phyloP scores from a whole-genome alignment of 768 basidiomycete species.

The Amanita pseudoporphyria region DNA sequence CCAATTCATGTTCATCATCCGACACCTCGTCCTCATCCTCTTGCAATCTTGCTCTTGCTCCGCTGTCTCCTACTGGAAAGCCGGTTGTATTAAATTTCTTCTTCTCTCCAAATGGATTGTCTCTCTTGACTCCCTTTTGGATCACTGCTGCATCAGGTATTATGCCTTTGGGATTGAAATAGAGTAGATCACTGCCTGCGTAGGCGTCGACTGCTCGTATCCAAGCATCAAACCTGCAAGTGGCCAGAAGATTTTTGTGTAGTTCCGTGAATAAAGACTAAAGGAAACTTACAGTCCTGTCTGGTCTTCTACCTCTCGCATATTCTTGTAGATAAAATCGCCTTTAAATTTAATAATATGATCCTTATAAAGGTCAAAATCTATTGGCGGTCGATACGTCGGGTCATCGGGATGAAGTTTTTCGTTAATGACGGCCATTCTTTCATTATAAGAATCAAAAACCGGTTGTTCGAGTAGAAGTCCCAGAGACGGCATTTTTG shows the following conservation, averaged over 20 bases:
- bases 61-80: slow-evolving; percentile 25
- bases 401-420: slow-evolving; percentile 42
- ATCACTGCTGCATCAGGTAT: slow-evolving; percentile 67
- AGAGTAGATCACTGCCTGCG: slow-evolving; percentile 66
- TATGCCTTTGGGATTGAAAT: slow-evolving; percentile 66
- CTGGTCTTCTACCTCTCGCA: slow-evolving; percentile 77
- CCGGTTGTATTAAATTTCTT: slow-evolving; percentile 58
- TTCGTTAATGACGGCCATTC: slow-evolving; percentile 38
- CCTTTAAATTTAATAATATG: slow-evolving; percentile 78
- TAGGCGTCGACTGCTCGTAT: slow-evolving; percentile 68
- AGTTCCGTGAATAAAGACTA: background rate
- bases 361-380: slow-evolving; percentile 59
- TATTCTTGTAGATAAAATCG: slow-evolving; percentile 74
- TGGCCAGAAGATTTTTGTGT: background rate
- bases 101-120: slow-evolving; percentile 59
- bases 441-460: slow-evolving; percentile 68
- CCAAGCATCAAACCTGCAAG: slow-evolving; percentile 73
- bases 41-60: slow-evolving; percentile 20
- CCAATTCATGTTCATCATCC: slow-evolving; percentile 32
- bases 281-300: slow-evolving; percentile 59
- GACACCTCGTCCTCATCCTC: slow-evolving; percentile 26
- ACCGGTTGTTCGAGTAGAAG: slow-evolving; percentile 84
- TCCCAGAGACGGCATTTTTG: slow-evolving; percentile 94
- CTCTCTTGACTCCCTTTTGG: slow-evolving; percentile 44
- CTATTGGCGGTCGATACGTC: slow-evolving; percentile 63